Percentiles rank a stretch among this genome's conserved stretches.
Conservation (phyloP, 2,329 filamentous ascomycete species). For the Pseudopithomyces maydicus region DNA sequence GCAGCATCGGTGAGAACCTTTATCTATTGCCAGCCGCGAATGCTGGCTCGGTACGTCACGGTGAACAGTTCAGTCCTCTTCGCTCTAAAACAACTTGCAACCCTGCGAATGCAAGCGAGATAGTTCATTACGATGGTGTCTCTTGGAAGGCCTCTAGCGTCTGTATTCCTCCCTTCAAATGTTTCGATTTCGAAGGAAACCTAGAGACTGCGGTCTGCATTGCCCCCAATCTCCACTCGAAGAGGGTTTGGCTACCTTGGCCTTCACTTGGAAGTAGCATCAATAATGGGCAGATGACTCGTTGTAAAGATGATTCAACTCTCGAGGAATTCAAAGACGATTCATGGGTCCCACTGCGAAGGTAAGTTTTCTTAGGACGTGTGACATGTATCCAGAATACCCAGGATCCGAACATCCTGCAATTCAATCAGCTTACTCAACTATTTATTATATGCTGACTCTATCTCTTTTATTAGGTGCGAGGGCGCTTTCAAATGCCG, state of each 20-base stretch:
- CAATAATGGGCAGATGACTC: background rate
- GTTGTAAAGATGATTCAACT: background rate
- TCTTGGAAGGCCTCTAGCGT: conserved; percentile 6
- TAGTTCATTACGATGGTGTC: conserved; percentile 7
- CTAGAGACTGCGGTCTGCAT: conserved; percentile 8
- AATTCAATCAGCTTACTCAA: background rate
- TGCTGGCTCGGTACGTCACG: background rate
- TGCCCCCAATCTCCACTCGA: background rate
- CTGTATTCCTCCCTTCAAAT: conserved; percentile 12
- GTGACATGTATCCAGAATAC: background rate
- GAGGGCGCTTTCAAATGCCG: background rate
- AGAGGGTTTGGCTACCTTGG: conserved; percentile 9
- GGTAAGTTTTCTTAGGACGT: background rate
- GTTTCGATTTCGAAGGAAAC: background rate
- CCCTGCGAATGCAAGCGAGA: conserved; percentile 8
- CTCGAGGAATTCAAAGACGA: conserved; percentile 4
- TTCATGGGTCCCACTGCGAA: conserved; percentile 3
- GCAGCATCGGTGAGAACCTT: background rate
- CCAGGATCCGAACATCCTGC: background rate
- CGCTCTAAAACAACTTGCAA: conserved; percentile 6
- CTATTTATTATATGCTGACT: background rate
- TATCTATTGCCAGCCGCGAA: background rate
- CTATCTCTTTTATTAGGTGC: background rate
- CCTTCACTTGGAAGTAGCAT: background rate
- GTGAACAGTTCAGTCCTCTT: background rate